Base-by-base conservation (phyloP, 148 eudicot genomes). In the Limonium bicolor region DNA sequence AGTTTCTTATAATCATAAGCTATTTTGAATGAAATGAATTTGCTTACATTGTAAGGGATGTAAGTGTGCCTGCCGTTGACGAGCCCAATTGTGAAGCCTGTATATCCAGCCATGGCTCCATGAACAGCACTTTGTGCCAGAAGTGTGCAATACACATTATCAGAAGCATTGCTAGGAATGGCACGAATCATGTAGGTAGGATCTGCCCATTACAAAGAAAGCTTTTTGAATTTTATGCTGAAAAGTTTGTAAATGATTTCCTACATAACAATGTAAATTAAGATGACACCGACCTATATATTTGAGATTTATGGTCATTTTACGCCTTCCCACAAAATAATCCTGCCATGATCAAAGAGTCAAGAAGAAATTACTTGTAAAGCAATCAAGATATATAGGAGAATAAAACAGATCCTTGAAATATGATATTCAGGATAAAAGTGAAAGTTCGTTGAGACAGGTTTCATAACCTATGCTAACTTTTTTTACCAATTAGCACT, bases 181-280 rank as follows among this genome's bases (percentile, higher is more conserved):
- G 96, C 96, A 26, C 96, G 69, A 45, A 86, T 86, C 96, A 86
- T 86, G 61, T 86, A 86, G 7, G 87, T 86, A n/a, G 94, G 96
- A 62, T 86, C 96, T 86, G 87, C 20, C 34, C 30, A 36, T 13
- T 19, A 58, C 5, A 57, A 26, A 9, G 7, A 36, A 19, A 26
- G 10, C 16, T 5, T 25, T 2, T 1, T 3, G 20, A 6, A 13
- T 5, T 9, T 11, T 5, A n/a, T 6, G 25, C 33, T 15, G 12
- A 10, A 11, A 4, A 34, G 37, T 34, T 34, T 34, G 14, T 34
- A 34, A 4, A 10, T 44, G 24, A 8, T 25, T 46, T 28, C 12
- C 20, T 15, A 11, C 16, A 10, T 8, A 19, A 14, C 14, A 15
- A 17, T 46, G 16, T 33, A 14, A 27, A 41, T 27, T 36, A 24